Base-by-base conservation (phyloP, 2,329 filamentous ascomycete genomes). In the Geosmithia morbida region DNA sequence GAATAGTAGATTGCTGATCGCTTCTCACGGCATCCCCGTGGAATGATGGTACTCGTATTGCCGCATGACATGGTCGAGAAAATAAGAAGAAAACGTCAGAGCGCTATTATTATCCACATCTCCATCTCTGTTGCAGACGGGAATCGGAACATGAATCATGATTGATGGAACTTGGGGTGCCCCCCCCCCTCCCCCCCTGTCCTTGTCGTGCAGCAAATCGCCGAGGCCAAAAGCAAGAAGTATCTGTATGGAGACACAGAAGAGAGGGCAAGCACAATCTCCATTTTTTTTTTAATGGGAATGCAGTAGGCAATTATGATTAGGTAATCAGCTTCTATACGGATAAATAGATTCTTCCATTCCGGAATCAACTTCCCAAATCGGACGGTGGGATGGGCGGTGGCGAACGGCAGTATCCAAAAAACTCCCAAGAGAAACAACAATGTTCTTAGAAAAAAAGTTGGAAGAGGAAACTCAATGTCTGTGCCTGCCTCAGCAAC, bases 331-430 rank as follows among this genome's bases (percentile, higher is more conserved):
- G 8, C 22, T 8, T 26, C 8, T 7, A 13, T 13, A 37, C 33
- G 33, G 33, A 37, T 37, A 13, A 26, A 37, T 13, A 5, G 3
- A 37, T 37, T 37, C 33, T 37, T 30, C 33, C 33, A 13, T 16
- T 16, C 11, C 33, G 3, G 33, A 37, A 11, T n/a, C 33, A 16
- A 14, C 30, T 39, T 14, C 52, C 55, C 10, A 43, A 52, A 54
- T n/a, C 18, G 54, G 59, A 51, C 55, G 52, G 55, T 53, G 54
- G 55, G 54, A 55, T 49, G 37, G 52, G 57, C 57, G 60, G 62
- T 62, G 54, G 50, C 37, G 2, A 14, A 7, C 42, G 62, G 63
- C 64, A 66, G 59, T 61, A 66, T 54, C 49, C 53, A 55, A 57
- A 63, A 65, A 61, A 59, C 53, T 60, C 57, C 45, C 53, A 56